Conservation (phyloP, 306 rosid species). For the Cyclanthera cordifolia region DNA sequence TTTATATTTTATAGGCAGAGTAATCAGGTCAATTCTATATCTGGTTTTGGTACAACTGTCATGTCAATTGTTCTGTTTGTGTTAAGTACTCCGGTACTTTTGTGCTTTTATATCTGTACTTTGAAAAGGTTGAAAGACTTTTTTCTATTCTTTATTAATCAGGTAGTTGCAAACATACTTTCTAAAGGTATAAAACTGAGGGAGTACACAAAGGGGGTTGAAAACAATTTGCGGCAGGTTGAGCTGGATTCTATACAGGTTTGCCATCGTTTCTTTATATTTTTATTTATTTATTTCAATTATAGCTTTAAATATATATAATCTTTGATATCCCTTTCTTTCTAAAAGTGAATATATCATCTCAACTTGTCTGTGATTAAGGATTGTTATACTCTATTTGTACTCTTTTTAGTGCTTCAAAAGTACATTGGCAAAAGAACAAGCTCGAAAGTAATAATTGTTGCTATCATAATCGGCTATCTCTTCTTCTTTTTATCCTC, state of each 20-base stretch:
- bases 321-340: not conserved
- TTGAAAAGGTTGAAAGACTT: not conserved
- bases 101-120: not conserved
- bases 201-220: conserved; percentile 87
- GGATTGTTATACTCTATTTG: not conserved
- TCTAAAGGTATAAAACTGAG: conserved; percentile 78
- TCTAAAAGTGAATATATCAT: not conserved
- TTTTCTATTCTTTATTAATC: conserved; percentile 12
- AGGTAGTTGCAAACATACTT: conserved; percentile 84
- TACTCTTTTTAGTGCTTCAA: not conserved
- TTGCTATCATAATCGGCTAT: not conserved
- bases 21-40: not conserved
- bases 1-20: not conserved
- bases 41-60: not conserved
- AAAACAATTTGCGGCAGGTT: conserved; percentile 81
- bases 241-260: conserved; percentile 98
- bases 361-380: not conserved
- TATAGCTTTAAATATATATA: not conserved
- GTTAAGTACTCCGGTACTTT: not conserved
- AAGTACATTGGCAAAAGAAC: not conserved
- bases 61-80: not conserved
- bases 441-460: not conserved
- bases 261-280: conserved; percentile 15
- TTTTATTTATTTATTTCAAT: too few relatives aligned
- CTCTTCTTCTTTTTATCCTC: not conserved